These are phyloP conservation scores for Candida tallmaniae DNA, from an alignment of 805 yeast genomes.

Conservation along the genomic window DNA sequence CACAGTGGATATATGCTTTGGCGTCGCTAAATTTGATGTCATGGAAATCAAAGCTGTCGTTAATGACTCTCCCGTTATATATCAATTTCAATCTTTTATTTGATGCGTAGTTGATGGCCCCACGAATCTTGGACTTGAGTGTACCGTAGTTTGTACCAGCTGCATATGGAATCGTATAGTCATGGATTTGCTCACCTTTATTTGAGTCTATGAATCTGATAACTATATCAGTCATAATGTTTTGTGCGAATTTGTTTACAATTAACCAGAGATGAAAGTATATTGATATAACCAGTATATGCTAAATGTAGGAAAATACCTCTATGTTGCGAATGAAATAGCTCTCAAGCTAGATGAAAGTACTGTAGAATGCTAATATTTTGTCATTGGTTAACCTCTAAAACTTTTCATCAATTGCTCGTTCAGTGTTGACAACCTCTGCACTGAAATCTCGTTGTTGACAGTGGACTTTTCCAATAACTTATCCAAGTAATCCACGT, in stretches of 20 bases:
- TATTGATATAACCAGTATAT: no score
- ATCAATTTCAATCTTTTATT: conserved; percentile 59
- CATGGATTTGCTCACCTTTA: conserved; percentile 8
- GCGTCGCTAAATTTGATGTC: conserved; percentile 24
- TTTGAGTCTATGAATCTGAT: conserved; percentile 13
- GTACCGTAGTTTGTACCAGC: conserved; percentile 1
- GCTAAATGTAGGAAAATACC: no score
- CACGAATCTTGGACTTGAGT: conserved; percentile 20
- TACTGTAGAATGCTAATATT: no score
- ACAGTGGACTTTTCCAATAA: conserved; percentile 5
- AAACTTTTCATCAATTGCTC: conserved; percentile 9
- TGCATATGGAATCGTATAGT: conserved; percentile 3
- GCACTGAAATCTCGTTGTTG: conserved; percentile 3
- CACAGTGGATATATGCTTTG: conserved; percentile 67
- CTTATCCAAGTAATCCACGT: conserved; percentile 9
- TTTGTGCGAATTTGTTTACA: no score
- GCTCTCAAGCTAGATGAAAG: no score
- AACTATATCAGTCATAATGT: conserved; percentile 2
- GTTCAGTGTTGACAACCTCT: conserved; percentile 2
- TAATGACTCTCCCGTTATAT: conserved; percentile 63
- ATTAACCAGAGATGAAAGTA: no score
- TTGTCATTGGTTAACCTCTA: conserved; percentile 10
- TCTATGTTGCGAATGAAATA: no score
- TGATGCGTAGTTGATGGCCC: conserved; percentile 17
- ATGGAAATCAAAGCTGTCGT: conserved; percentile 50